Evolutionary conservation across 805 yeast species (phyloP).

Genomic region (Wickerhamomyces mucosus): DNA sequence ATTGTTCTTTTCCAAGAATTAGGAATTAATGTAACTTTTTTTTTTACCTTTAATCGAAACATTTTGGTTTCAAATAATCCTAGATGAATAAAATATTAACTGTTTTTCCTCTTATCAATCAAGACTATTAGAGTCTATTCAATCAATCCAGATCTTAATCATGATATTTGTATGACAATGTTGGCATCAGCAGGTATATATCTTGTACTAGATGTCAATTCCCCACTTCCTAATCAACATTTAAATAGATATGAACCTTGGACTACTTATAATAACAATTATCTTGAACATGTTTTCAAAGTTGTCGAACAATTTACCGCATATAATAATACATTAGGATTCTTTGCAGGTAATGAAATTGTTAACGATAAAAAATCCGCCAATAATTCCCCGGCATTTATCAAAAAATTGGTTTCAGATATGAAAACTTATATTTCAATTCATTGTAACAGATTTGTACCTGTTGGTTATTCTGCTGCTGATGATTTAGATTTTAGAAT

Average conservation of each 20-base stretch:
- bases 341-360: conserved; percentile 88
- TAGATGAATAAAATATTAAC: conserved; percentile 61
- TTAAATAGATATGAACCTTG: conserved; percentile 90
- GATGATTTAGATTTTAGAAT: conserved; percentile 76
- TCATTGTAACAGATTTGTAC: conserved; percentile 57
- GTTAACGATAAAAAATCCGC: conserved; percentile 73
- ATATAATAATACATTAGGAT: conserved; percentile 84
- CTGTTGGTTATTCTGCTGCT: conserved; percentile 95
- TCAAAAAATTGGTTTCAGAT: conserved; percentile 75
- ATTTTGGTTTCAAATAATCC: no score
- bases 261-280: conserved; percentile 67
- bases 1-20: conserved; percentile 69
- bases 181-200: conserved; percentile 91
- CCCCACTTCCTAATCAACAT: conserved; percentile 72
- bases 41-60: no score
- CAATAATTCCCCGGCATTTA: conserved; percentile 56
- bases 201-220: conserved; percentile 81
- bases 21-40: conserved; percentile 50
- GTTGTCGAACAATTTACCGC: conserved; percentile 74
- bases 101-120: conserved; percentile 11
- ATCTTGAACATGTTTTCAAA: conserved; percentile 66
- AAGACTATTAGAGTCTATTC: conserved; percentile 77
- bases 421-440: conserved; percentile 58
- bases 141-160: conserved; percentile 71
- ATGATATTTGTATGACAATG: conserved; percentile 85